phyloP scores from a whole-genome alignment of 257 asterid species.

The Primulina tabacum region DNA sequence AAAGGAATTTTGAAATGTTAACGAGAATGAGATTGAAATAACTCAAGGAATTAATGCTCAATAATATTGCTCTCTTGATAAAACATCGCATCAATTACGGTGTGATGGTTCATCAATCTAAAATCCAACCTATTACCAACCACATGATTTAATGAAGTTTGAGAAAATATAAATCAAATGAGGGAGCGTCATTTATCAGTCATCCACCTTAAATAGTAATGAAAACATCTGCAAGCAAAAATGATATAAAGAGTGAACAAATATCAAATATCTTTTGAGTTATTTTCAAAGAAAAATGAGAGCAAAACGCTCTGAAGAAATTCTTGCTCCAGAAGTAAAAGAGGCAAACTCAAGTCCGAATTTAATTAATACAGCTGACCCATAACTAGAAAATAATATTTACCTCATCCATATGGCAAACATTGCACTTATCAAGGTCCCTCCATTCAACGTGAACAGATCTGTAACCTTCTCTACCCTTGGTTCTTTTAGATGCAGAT shows the following conservation, averaged over 20 bases:
- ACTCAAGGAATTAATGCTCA: background rate
- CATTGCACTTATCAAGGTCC: conserved; percentile 97
- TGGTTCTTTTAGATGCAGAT: conserved; percentile 47
- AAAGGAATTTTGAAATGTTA: background rate
- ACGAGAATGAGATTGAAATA: background rate
- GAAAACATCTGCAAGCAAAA: conserved; percentile 3
- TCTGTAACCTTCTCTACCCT: conserved; percentile 50
- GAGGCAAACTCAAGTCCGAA: conserved; percentile 25
- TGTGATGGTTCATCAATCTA: background rate
- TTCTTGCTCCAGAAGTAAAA: conserved; percentile 23
- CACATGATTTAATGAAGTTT: background rate
- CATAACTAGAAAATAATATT: conserved; percentile 22
- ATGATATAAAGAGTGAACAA: conserved; percentile 13
- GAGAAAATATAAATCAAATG: no score
- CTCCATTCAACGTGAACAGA: conserved; percentile 89
- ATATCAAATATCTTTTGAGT: background rate
- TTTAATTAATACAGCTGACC: conserved; percentile 7
- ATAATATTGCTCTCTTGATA: background rate
- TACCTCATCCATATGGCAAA: conserved; percentile 99
- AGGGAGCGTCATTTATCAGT: background rate
- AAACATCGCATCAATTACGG: background rate
- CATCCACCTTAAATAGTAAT: background rate
- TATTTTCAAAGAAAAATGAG: conserved; percentile 16
- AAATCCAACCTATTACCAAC: background rate
- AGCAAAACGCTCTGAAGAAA: conserved; percentile 12